These are phyloP conservation scores for Podosphaera xanthii DNA, from an alignment of 2,329 filamentous ascomycete genomes.

Conservation along the genomic window DNA sequence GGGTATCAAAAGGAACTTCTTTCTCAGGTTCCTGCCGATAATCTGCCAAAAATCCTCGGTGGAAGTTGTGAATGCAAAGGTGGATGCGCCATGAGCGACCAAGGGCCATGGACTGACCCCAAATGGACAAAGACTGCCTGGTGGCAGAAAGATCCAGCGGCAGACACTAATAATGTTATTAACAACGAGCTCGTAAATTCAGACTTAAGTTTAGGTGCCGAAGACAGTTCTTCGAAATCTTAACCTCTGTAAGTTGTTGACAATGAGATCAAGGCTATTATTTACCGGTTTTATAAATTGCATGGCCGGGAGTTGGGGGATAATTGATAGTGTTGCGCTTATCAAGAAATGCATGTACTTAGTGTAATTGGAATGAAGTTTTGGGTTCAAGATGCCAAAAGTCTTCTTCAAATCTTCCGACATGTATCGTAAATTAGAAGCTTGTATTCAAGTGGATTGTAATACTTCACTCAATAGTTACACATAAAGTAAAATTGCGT, in stretches of 20 bases:
- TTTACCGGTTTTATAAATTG: neutral
- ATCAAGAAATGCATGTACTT: too few species aligned
- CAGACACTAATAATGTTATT: constrained; percentile 12
- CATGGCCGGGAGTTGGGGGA: neutral
- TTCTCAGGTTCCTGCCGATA: constrained; percentile 67
- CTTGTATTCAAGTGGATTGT: too few species aligned
- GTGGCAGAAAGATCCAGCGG: constrained; percentile 27
- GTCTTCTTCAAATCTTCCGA: too few species aligned
- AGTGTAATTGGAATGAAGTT: too few species aligned
- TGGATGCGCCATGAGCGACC: constrained; percentile 70
- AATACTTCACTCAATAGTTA: too few species aligned
- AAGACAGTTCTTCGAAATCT: too few species aligned
- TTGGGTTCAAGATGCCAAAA: too few species aligned
- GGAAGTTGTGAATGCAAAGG: constrained; percentile 62
- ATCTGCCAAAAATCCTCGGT: constrained; percentile 69
- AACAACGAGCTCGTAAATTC: constrained; percentile 14
- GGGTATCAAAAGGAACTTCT: constrained; percentile 70
- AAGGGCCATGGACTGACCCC: constrained; percentile 66
- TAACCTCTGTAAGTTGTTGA: too few species aligned
- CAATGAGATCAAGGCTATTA: neutral
- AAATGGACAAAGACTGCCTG: constrained; percentile 43
- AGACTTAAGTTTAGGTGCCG: too few species aligned
- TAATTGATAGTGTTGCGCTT: neutral
- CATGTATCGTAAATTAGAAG: too few species aligned
- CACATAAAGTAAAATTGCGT: too few species aligned